Evolutionary conservation across 495 filamentous ascomycete genomes (phyloP).

Genomic region (Trichoderma gamsii): DNA sequence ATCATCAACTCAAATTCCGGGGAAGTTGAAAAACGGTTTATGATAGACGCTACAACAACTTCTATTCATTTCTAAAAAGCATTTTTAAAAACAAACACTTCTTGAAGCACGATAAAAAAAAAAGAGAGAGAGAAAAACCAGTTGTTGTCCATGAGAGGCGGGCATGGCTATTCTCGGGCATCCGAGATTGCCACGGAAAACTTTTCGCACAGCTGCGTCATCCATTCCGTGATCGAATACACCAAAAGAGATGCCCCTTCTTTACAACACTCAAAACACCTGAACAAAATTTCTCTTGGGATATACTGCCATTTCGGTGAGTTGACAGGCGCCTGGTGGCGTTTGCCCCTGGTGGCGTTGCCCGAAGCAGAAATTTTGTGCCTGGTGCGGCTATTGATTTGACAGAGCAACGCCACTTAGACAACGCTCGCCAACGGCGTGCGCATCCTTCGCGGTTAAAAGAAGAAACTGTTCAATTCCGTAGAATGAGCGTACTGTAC

Average conservation of each 20-base stretch:
- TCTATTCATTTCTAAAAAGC: neutral
- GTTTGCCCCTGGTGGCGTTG: neutral
- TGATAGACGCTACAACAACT: neutral
- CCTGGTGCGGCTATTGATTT: neutral
- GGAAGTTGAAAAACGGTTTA: neutral
- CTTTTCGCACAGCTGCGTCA: neutral
- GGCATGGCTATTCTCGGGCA: neutral
- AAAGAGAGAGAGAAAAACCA: too few relatives aligned
- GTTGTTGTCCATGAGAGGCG: too few relatives aligned
- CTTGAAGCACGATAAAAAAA: neutral
- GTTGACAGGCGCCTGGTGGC: conserved; percentile 8
- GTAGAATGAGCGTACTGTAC: neutral
- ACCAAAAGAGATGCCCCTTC: neutral
- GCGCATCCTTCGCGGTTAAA: neutral
- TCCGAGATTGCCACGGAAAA: neutral
- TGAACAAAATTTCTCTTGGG: neutral
- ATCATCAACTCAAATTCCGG: neutral
- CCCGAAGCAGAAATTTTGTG: neutral
- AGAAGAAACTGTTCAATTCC: neutral
- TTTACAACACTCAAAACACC: neutral
- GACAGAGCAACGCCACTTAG: neutral
- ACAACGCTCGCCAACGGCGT: neutral
- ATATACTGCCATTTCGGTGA: neutral
- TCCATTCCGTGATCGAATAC: neutral
- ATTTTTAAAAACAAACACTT: neutral